Percentiles rank a stretch among this genome's conserved stretches.
Evolutionary conservation across 345 rosid genomes (phyloP).

Genomic region (Syzygium aqueum): DNA sequence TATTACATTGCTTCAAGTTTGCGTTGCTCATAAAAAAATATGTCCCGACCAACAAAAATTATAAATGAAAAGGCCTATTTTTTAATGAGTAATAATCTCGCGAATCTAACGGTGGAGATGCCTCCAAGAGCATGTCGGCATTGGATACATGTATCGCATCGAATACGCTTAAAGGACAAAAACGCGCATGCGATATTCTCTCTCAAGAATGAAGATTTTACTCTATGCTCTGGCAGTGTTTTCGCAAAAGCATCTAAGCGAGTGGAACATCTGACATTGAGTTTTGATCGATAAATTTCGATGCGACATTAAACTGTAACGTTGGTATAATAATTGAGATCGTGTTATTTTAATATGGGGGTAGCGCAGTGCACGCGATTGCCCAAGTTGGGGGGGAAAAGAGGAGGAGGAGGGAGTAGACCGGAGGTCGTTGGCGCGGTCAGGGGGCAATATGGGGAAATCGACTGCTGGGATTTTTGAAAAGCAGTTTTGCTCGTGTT

Average conservation of each 20-base stretch:
- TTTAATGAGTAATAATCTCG: neutral
- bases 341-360: neutral
- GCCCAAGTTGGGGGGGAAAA: too few relatives aligned
- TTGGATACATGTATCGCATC: neutral
- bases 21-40: neutral
- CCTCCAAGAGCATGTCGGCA: neutral
- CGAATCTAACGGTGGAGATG: neutral
- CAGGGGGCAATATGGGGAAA: neutral
- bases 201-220: neutral
- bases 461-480: neutral
- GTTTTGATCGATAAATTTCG: neutral
- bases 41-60: neutral
- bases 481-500: neutral
- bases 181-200: neutral
- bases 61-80: neutral
- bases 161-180: neutral
- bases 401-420: neutral
- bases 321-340: neutral
- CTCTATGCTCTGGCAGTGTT: neutral
- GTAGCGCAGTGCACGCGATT: neutral
- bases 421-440: neutral
- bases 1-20: neutral
- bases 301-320: neutral
- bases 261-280: neutral
- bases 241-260: neutral